Base-by-base conservation (phyloP, 2,329 filamentous ascomycete genomes). In the Microdochium trichocladiopsis region DNA sequence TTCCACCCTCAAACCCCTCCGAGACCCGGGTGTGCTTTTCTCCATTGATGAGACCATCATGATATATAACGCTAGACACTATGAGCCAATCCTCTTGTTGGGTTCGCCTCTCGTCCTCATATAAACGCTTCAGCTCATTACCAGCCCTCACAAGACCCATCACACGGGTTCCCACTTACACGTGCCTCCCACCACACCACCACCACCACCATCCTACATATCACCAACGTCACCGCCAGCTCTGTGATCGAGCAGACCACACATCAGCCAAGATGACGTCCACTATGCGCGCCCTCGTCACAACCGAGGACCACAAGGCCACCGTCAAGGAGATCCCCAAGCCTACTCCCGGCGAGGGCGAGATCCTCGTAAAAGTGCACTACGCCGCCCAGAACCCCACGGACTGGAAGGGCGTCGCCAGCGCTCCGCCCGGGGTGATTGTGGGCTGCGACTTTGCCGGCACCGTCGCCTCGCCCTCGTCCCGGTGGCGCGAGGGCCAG, bases 261-360 rank as follows among this genome's bases (percentile, higher is more conserved):
- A 23, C n/a, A 45, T 4, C 41, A 21, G 41, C 12, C 23, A 25
- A 47, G 25, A 56, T 53, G 50, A 28, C 52, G 37, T 36, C 55
- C 2, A 61, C 51, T 22, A 65, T 65, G 55, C 80, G 60, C 53
- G 64, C 66, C 5, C 72, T 56, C 76, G 77, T 58, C n/a, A 64
- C 62, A 1, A 49, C 56, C 24, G 62, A 61, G 25, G 57, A 56
- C 48, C 51, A 63, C 31, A 63, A 61, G n/a, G 64, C 63, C 47
- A 52, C 61, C 4, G 59, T 69, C n/a, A 58, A 60, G 41, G 61
- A 66, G 5, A 51, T 67, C 23, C 55, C 61, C 1, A 55, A 61
- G 22, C 68, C 66, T 1, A 60, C 55, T 22, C 65, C 66, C 1
- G 55, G 52, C 2, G 54, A 61, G 14, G 63, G 63, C 36, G 65